These are phyloP conservation scores for Thielaviopsis musarum DNA, from an alignment of 2,329 filamentous ascomycete species.

Conservation along the genomic window DNA sequence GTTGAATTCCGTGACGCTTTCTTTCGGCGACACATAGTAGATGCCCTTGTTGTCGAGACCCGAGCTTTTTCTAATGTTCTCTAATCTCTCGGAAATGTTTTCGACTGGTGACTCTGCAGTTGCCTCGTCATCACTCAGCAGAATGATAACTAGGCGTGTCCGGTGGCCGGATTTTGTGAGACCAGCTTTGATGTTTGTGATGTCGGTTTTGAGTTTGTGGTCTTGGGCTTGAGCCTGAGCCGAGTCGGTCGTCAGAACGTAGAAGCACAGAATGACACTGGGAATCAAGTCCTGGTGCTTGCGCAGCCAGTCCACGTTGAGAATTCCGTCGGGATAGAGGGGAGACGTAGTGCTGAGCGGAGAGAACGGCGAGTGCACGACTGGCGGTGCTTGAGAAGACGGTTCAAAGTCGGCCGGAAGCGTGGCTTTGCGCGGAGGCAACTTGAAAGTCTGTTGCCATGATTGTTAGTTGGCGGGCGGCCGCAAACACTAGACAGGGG, in stretches of 20 bases:
- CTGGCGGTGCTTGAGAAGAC: conserved; percentile 25
- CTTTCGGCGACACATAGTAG: conserved; percentile 65
- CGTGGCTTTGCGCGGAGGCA: conserved; percentile 39
- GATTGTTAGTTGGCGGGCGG: conserved; percentile 5
- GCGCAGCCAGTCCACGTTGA: conserved; percentile 65
- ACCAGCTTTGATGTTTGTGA: conserved; percentile 56
- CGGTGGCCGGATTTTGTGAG: conserved; percentile 58
- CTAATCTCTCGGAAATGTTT: conserved; percentile 49
- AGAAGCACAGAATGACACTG: conserved; percentile 66
- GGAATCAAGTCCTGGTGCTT: conserved; percentile 82
- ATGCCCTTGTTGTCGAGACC: conserved; percentile 70
- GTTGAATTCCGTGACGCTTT: conserved; percentile 52
- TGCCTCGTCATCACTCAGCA: conserved; percentile 55
- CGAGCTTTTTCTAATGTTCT: conserved; percentile 62
- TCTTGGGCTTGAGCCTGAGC: conserved; percentile 65
- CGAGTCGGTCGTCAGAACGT: conserved; percentile 54
- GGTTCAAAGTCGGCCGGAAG: conserved; percentile 34
- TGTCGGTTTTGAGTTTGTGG: conserved; percentile 74
- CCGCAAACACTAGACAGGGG: conserved; percentile 12
- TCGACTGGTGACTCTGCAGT: conserved; percentile 29
- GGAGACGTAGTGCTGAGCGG: conserved; percentile 70
- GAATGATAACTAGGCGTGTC: conserved; percentile 57
- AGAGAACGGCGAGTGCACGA: conserved; percentile 83
- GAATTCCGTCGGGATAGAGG: conserved; percentile 77
- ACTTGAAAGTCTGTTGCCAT: conserved; percentile 30